Evolutionary conservation across 768 basidiomycete species (phyloP), one percentile per base, ranked within the genome.

Genomic region (Phanerodontia chrysosporium): DNA sequence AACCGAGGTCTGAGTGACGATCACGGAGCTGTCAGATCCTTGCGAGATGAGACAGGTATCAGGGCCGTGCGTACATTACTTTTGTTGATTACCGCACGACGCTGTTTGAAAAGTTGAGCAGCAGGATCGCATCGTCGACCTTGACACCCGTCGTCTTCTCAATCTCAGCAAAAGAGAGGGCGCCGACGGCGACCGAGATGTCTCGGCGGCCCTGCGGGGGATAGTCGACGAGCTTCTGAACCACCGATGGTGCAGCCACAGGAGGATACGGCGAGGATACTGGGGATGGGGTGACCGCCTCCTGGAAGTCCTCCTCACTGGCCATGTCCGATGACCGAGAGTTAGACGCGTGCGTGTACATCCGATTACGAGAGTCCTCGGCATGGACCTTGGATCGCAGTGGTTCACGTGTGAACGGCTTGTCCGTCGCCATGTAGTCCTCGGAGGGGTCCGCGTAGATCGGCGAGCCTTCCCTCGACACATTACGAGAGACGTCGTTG

Each of bases 61-160:
- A n/a, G 49, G 12, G 29, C 30, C 28, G 32, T 32, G 55, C 68
- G 42, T 48, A 69, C 67, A 66, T 51, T 46, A 65, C 46, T 61
- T 51, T 51, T 57, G 24, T 8, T 29, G 27, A 55, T 76, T 74
- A 84, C 60, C 81, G 84, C 63, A 82, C 80, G 62, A 78, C 77
- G 64, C 85, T 83, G 48, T 86, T 83, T 66, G 87, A 85, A 75
- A 92, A 92, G 69, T 83, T 84, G 62, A 92, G 78, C 53, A 92
- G 75, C 42, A 92, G 72, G 30, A 89, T 72, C 3, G 89, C 89
- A 65, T 92, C 89, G 70, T 90, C 89, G 53, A 89, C 77, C 66
- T 78, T 83, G 61, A 88, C 82, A 49, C 36, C 35, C 1, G 58
- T 54, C 30, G 75, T 74, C 65, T 83, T 83, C 65, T 82, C 83